Percentiles rank a stretch among this genome's conserved stretches.
Evolutionary conservation across 768 basidiomycete species (phyloP).

Genomic region (Termitomyces sp.): DNA sequence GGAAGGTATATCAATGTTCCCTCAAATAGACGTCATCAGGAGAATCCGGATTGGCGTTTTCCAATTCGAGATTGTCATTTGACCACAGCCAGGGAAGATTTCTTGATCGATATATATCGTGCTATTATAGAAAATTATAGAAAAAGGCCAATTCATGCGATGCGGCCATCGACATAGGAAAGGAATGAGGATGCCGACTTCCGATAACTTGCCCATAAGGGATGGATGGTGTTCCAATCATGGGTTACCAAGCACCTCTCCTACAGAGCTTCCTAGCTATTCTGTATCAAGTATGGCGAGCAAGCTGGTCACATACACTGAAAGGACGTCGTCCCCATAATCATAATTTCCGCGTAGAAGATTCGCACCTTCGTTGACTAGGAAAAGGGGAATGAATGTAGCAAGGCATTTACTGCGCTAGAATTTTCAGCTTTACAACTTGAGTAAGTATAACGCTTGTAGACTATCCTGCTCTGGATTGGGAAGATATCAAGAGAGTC

Average conservation of each 20-base stretch:
- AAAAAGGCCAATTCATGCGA: background rate
- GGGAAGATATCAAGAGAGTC: background rate
- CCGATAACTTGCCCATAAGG: background rate
- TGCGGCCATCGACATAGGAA: background rate
- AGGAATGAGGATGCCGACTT: background rate
- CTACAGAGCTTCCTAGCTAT: background rate
- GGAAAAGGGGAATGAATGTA: too few relatives aligned
- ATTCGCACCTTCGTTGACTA: too few relatives aligned
- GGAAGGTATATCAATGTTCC: background rate
- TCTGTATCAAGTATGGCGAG: background rate
- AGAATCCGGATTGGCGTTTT: background rate
- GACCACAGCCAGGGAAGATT: background rate
- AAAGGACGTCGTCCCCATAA: background rate
- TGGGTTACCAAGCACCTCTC: background rate
- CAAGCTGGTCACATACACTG: background rate
- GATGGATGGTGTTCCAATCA: background rate
- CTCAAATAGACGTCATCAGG: background rate
- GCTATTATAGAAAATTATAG: background rate
- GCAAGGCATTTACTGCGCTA: too few relatives aligned
- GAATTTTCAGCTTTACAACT: too few relatives aligned
- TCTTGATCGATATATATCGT: background rate
- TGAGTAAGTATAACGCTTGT: too few relatives aligned
- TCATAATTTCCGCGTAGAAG: too few relatives aligned
- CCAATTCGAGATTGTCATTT: background rate
- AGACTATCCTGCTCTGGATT: background rate